Base-by-base conservation (phyloP, 2,329 filamentous ascomycete genomes). In the Penicillium sp. region DNA sequence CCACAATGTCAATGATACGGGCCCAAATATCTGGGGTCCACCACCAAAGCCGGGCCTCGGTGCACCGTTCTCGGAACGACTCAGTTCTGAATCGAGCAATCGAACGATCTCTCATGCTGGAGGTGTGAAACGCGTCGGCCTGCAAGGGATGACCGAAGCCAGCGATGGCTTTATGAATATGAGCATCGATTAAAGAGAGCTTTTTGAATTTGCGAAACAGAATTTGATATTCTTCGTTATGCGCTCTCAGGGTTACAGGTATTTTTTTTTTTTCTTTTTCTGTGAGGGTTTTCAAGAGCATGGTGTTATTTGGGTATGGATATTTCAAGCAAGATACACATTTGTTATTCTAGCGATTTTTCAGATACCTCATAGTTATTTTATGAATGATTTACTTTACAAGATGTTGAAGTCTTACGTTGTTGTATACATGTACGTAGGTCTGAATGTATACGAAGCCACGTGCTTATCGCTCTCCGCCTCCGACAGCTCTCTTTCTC, bases 81-180 rank as follows among this genome's bases (percentile, higher is more conserved):
- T 76, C 53, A 77, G 76, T 63, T 79, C 75, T 39, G 76, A 79
- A 8, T 82, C 81, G 55, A 80, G 83, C 11, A 73, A 79, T 65
- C 78, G 80, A 64, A 67, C 78, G 50, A 78, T 81, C 65, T 83
- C 82, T 65, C 60, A 74, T 56, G 31, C 50, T 21, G 57, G 69
- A 10, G 69, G 69, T n/a, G 45, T 74, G 31, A 82, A 87, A 80
- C 61, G 90, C 34, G 81, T 96, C 15, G 91, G 91, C 9, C 82
- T 95, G 65, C 92, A 97, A 75, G 91, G 92, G 1, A 97, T 97
- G 92, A 89, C 85, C 19, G 93, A 97, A 75, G 93, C 93, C n/a
- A 91, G 91, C 71, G 93, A 97, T 72, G 90, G 92, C 2, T 81
- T 97, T 63, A 96, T 96, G 88, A 92, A 93, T 68, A 94, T 97